Evolutionary conservation across 2,329 filamentous ascomycete species (phyloP), one percentile per base, ranked within the genome.

Genomic region (Didymella sp.): DNA sequence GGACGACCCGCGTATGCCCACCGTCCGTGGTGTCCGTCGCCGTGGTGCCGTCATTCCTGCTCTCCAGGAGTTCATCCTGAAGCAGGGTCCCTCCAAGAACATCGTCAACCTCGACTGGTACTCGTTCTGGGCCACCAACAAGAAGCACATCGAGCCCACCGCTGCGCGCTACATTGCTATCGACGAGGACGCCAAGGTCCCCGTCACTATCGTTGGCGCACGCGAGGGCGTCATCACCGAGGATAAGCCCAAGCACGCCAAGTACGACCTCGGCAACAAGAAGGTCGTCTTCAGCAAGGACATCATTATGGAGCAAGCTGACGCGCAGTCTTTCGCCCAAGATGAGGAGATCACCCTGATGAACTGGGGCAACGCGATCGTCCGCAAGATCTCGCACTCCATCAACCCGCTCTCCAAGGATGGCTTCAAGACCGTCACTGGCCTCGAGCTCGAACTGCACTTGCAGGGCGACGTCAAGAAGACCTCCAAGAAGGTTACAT

Each of bases 401-500:
- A 68, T 79, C 71, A 86, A 78, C 66, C 79, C 79, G 6, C 72
- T 81, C 57, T 81, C 85, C 44, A 79, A 80, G 30, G 77, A 79
- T 27, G 73, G 73, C 43, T 58, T 75, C 38, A 78, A 78, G 58
- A 77, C 75, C 44, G 87, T 96, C 68, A 89, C 87, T 12, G 81
- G 79, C 31, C 82, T 96, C 35, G 89, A 90, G 56, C 82, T 95
- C 51, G 91, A 96, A 78, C 86, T 97, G n/a, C 89, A 98, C 77
- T 85, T 97, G 46, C 87, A 90, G 69, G 93, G 94, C 53, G 94
- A 98, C 75, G 91, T 98, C 77, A 96, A 96, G 83, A 89, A 91
- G 73, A 98, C 94, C 0, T 88, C 92, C 72, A 97, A 97, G 86
- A 98, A 98, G 83, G 87, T 98, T 33, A 97, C 93, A 1, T 98